Evolutionary conservation across 2,329 filamentous ascomycete genomes (phyloP).

Genomic region (Aspergillus phoenicis): DNA sequence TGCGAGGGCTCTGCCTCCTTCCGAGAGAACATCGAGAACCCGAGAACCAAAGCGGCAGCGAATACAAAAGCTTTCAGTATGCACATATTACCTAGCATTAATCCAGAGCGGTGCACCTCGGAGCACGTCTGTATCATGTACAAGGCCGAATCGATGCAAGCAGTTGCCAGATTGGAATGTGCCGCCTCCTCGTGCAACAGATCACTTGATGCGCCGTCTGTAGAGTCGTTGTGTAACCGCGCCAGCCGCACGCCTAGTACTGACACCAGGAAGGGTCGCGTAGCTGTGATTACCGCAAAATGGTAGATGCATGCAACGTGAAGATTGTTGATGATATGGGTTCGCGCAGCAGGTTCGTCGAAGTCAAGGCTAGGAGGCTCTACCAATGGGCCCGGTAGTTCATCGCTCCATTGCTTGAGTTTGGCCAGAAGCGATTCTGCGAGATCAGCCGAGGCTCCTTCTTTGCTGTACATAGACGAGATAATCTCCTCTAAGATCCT

Average conservation of each 20-base stretch:
- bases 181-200: constrained; percentile 30
- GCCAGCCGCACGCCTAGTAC: constrained; percentile 47
- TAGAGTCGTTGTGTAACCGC: constrained; percentile 28
- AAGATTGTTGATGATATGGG: constrained; percentile 52
- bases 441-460: constrained; percentile 30
- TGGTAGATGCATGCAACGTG: constrained; percentile 63
- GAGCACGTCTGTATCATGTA: constrained; percentile 59
- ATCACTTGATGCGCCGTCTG: constrained; percentile 18
- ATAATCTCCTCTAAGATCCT: constrained; percentile 51
- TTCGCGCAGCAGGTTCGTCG: constrained; percentile 26
- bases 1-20: constrained; percentile 44
- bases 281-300: constrained; percentile 60
- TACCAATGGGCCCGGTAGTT: constrained; percentile 43
- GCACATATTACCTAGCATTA: constrained; percentile 59
- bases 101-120: constrained; percentile 49
- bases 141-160: constrained; percentile 59
- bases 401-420: constrained; percentile 51
- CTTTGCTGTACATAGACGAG: constrained; percentile 47
- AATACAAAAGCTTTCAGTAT: constrained; percentile 62
- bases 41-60: constrained; percentile 59
- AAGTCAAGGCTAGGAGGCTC: constrained; percentile 22
- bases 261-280: constrained; percentile 58
- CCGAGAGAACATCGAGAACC: constrained; percentile 59
- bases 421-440: constrained; percentile 48
- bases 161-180: constrained; percentile 49